Evolutionary conservation across 2,329 filamentous ascomycete genomes (phyloP).

Genomic region (Monilinia aucupariae): DNA sequence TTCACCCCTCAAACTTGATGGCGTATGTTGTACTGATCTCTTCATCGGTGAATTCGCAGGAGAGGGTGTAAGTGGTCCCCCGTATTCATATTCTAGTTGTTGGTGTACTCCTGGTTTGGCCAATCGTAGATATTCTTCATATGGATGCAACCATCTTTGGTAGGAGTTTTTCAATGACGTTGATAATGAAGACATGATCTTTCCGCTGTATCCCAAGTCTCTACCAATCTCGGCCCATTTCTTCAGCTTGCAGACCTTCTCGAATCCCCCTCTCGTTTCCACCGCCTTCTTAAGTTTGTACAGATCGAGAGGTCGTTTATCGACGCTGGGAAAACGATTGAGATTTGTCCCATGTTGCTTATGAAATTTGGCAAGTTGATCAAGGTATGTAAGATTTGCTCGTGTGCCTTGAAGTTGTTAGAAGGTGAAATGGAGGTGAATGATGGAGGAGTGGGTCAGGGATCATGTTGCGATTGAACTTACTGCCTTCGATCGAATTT

Average conservation of each 20-base stretch:
- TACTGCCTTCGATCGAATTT: constrained; percentile 97
- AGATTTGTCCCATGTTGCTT: constrained; percentile 93
- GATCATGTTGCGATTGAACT: constrained; percentile 34
- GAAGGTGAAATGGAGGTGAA: constrained; percentile 15
- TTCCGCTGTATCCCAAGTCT: constrained; percentile 94
- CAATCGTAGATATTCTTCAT: constrained; percentile 86
- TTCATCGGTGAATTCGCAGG: constrained; percentile 72
- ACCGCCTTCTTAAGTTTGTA: constrained; percentile 97
- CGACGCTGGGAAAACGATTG: constrained; percentile 90
- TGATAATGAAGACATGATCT: constrained; percentile 98
- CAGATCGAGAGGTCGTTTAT: constrained; percentile 92
- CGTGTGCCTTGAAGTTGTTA: constrained; percentile 63
- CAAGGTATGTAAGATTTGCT: constrained; percentile 91
- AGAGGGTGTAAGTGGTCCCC: constrained; percentile 77
- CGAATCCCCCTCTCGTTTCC: constrained; percentile 88
- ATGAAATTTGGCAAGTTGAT: constrained; percentile 92
- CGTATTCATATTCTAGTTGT: constrained; percentile 87
- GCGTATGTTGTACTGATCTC: constrained; percentile 55
- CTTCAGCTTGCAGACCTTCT: constrained; percentile 93
- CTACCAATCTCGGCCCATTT: constrained; percentile 99
- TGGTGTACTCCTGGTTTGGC: constrained; percentile 97
- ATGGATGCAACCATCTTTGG: constrained; percentile 92
- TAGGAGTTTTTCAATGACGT: constrained; percentile 98
- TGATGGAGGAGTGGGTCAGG: not conserved
- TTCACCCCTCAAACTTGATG: constrained; percentile 53